These are phyloP conservation scores for Cladosporium sp. DNA, from an alignment of 2,329 filamentous ascomycete species.

Conservation along the genomic window DNA sequence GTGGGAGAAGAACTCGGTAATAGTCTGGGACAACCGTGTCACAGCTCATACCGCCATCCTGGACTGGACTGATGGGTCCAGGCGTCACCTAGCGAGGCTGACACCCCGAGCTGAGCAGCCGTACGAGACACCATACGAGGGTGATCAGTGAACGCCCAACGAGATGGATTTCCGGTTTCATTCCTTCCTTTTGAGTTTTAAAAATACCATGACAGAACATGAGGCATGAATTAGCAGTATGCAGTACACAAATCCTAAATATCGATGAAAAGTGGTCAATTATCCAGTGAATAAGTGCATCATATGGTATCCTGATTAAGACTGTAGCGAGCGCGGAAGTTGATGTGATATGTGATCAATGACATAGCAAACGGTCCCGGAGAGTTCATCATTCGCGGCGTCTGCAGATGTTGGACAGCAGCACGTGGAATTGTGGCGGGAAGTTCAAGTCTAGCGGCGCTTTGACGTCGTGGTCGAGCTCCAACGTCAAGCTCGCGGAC, in stretches of 20 bases:
- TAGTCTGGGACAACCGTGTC: conserved; percentile 82
- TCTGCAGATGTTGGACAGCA: neutral
- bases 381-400: neutral
- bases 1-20: conserved; percentile 75
- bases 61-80: conserved; percentile 75
- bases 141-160: neutral
- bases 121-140: conserved; percentile 58
- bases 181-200: neutral
- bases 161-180: neutral
- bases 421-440: neutral
- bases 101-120: conserved; percentile 78
- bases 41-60: conserved; percentile 74
- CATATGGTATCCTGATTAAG: too few relatives aligned
- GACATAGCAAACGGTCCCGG: too few relatives aligned
- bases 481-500: neutral
- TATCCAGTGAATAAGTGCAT: too few relatives aligned
- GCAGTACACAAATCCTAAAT: neutral
- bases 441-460: neutral
- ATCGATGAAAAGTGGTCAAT: too few relatives aligned
- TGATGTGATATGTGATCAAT: too few relatives aligned
- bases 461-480: neutral
- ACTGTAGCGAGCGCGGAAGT: too few relatives aligned
- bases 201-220: neutral
- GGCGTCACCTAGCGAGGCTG: conserved; percentile 75
- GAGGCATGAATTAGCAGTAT: neutral